Percentiles rank a stretch among this genome's conserved stretches.
Evolutionary conservation across 306 rosid genomes (phyloP).

Genomic region (Mimosa pudica): DNA sequence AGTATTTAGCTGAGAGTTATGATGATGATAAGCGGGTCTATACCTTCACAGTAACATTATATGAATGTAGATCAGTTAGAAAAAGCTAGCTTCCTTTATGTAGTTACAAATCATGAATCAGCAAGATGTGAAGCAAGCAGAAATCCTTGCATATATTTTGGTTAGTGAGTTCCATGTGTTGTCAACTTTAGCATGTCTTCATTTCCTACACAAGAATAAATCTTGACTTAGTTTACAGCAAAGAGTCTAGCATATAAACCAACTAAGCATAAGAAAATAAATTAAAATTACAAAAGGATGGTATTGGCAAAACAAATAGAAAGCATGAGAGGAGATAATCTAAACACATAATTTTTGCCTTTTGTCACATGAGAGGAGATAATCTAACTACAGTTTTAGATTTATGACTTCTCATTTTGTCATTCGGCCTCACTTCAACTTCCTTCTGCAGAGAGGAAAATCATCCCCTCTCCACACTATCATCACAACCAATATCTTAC

Average conservation of each 20-base stretch:
- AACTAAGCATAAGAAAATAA: background rate
- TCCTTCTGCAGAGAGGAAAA: background rate
- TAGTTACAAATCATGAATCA: slow-evolving; percentile 21
- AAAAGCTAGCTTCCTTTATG: slow-evolving; percentile 16
- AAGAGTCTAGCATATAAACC: background rate
- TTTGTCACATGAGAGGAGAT: background rate
- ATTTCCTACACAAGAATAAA: background rate
- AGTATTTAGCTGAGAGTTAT: slow-evolving; percentile 13
- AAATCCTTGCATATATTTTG: background rate
- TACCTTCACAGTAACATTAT: slow-evolving; percentile 1
- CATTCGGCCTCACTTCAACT: background rate
- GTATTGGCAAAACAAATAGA: background rate
- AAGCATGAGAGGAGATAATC: background rate
- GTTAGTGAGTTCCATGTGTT: background rate
- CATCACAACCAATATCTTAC: background rate
- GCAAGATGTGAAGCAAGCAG: slow-evolving; percentile 25
- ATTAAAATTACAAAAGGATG: background rate
- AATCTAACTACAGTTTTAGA: background rate
- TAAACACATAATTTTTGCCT: background rate
- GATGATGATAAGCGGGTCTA: slow-evolving; percentile 1
- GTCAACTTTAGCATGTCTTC: background rate
- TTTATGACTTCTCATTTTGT: background rate
- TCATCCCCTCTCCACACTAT: background rate
- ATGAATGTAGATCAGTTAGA: slow-evolving; percentile 13
- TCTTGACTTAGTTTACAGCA: background rate